Evolutionary conservation across 257 asterid genomes (phyloP).

Genomic region (Gardenia jasminoides): DNA sequence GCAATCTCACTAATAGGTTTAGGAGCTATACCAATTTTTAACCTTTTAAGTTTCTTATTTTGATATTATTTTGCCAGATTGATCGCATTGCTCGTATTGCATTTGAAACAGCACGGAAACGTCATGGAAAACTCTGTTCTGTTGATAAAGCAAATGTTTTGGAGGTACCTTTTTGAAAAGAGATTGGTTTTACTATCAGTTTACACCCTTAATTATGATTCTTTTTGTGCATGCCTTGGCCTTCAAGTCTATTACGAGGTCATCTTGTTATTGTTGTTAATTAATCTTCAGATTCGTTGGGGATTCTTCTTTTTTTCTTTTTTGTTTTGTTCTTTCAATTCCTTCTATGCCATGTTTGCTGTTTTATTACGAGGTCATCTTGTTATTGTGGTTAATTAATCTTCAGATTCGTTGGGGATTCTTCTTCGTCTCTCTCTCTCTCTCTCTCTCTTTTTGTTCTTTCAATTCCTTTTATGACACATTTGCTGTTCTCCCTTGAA

Average conservation of each 20-base stretch:
- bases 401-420: background rate
- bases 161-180: slow-evolving; percentile 55
- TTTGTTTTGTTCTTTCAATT: background rate
- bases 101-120: slow-evolving; percentile 89
- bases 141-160: slow-evolving; percentile 98
- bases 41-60: background rate
- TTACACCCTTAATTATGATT: background rate
- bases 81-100: slow-evolving; percentile 97
- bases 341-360: background rate
- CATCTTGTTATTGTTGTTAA: background rate
- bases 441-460: background rate
- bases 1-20: background rate
- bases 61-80: slow-evolving; percentile 48
- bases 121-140: slow-evolving; percentile 86
- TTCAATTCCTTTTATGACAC: background rate
- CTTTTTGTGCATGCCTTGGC: background rate
- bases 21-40: background rate
- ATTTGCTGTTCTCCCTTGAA: background rate
- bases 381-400: background rate
- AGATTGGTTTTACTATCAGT: slow-evolving; percentile 5
- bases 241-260: slow-evolving; percentile 11
- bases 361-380: background rate
- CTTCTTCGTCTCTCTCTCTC: background rate
- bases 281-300: background rate
- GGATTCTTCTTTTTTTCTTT: background rate